phyloP scores from a whole-genome alignment of 1,139 yeast species.

The Candida neerlandica region DNA sequence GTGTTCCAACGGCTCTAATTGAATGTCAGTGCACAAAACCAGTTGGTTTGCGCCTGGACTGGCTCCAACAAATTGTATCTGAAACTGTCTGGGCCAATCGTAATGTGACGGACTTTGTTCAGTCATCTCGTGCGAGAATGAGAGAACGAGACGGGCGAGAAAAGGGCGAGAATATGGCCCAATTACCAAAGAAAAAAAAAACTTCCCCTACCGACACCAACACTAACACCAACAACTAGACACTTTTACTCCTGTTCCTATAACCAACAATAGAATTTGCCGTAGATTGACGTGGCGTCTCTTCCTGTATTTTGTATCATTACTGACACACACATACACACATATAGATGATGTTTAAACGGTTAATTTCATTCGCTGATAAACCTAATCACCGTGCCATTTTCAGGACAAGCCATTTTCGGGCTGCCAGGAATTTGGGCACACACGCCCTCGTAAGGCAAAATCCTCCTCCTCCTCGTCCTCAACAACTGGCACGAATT shows the following conservation, averaged over 20 bases:
- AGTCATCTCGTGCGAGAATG: background rate
- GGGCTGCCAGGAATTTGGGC: background rate
- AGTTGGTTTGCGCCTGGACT: background rate
- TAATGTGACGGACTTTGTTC: background rate
- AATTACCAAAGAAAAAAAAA: background rate
- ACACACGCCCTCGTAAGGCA: conserved; percentile 2
- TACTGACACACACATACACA: too few species aligned
- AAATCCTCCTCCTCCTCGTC: background rate
- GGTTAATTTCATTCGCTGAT: background rate
- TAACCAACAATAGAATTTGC: background rate
- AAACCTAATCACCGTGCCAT: background rate
- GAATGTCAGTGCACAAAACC: background rate
- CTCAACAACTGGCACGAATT: background rate
- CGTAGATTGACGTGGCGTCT: background rate
- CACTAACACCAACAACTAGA: background rate
- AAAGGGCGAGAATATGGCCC: too few species aligned
- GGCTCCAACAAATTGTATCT: too few species aligned
- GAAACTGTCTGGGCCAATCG: background rate
- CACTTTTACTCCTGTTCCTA: background rate
- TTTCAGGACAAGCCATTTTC: background rate
- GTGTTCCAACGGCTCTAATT: conserved; percentile 3
- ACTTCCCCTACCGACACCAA: too few species aligned
- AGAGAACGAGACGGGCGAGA: background rate
- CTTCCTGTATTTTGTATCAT: background rate
- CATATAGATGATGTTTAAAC: background rate